A percentile compares a stretch with the other conserved stretches of the same genome.
These are phyloP conservation scores for Euphorbia pulcherrima DNA, from an alignment of 345 rosid genomes.

Conservation along the genomic window DNA sequence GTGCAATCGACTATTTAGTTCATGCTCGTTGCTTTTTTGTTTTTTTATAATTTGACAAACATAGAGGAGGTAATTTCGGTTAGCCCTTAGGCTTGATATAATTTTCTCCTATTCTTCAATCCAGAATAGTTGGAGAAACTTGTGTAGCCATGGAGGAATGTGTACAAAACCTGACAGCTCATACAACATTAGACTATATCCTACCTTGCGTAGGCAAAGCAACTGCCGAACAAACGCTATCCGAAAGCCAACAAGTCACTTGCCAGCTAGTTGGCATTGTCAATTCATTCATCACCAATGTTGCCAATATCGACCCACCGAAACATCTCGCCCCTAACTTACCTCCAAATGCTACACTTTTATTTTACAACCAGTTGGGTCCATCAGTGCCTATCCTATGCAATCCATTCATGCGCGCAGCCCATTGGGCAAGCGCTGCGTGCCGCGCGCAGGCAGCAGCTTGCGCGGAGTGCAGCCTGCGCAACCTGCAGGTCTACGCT, in stretches of 20 bases:
- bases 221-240: slow-evolving; percentile 28
- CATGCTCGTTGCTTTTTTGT: no score
- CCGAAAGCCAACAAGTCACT: slow-evolving; percentile 17
- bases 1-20: neutral
- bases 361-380: slow-evolving; percentile 33
- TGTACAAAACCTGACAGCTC: slow-evolving; percentile 26
- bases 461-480: no score
- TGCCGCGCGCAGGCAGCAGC: no score
- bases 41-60: no score
- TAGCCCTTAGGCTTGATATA: neutral
- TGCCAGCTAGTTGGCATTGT: slow-evolving; percentile 19
- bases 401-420: slow-evolving; percentile 29
- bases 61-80: no score
- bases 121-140: slow-evolving; percentile 30
- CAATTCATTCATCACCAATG: slow-evolving; percentile 23
- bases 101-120: neutral
- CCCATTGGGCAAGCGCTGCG: no score
- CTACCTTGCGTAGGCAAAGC: slow-evolving; percentile 33
- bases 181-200: slow-evolving; percentile 30
- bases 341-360: slow-evolving; percentile 5
- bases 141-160: slow-evolving; percentile 36
- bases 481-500: no score
- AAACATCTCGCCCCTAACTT: slow-evolving; percentile 14
- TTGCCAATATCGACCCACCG: slow-evolving; percentile 22
- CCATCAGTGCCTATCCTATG: slow-evolving; percentile 31